Evolutionary conservation across 2,329 filamentous ascomycete genomes (phyloP), one percentile per base, ranked within the genome.

Genomic region (Colletotrichum lindemuthianum): DNA sequence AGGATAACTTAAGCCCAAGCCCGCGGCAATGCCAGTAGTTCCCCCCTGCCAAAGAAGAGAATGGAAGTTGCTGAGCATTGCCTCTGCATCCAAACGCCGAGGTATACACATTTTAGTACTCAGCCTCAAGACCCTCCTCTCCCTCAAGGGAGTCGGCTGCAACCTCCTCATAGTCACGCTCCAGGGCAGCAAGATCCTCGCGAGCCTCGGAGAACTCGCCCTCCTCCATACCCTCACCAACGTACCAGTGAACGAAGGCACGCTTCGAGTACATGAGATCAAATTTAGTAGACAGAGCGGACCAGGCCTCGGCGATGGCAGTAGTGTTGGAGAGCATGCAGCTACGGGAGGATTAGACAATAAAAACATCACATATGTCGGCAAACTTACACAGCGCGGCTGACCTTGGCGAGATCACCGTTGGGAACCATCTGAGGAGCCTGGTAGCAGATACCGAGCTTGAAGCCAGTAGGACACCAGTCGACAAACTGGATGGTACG

Each of bases 211-310:
- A 97, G 89, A 99, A 99, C 84, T 99, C 96, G 82, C 96, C 96
- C 82, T 99, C 96, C 88, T 99, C 96, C 96, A 99, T 99, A 89
- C 96, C 96, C 87, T 98, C 96, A 85, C 96, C 96, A 77, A 99
- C 96, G 76, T 98, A 99, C 96, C 96, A 99, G 85, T 99, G 96
- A 70, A 99, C 96, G 84, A 99, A 99, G 68, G 96, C 96, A 86
- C 96, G 96, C 91, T 99, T 99, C 81, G 93, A 96, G 90, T 98
- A 97, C 96, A 99, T 99, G 79, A 99, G 92, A 78, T 99, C 96
- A 86, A 99, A 99, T 86, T 99, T 99, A 88, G 91, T 88, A 68
- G 93, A 96, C 70, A 99, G 89, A 71, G 93, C 93, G 69, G 92
- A 94, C 96, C 96, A 99, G 69, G 96, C 96, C 85, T 98, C 95